Evolutionary conservation across 306 rosid genomes (phyloP).

Genomic region (Lotus japonicus): DNA sequence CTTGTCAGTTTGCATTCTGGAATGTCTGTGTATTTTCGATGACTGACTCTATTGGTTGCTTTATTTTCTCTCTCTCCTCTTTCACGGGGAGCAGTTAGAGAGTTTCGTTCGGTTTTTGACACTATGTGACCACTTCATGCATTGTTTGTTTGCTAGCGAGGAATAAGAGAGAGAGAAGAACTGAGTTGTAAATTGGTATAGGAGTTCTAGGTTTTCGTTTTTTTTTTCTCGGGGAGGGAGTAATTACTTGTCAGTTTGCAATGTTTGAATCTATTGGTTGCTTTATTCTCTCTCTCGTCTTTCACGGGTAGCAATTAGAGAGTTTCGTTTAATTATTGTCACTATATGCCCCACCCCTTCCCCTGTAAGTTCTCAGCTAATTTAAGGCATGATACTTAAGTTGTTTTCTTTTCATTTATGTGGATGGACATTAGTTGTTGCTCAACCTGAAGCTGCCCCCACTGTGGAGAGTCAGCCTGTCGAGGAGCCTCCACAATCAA

Average conservation of each 20-base stretch:
- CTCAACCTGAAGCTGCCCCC: conserved; percentile 61
- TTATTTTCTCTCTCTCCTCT: too few species aligned
- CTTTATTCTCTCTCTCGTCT: background rate
- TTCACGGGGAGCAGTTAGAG: too few species aligned
- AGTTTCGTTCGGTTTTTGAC: too few species aligned
- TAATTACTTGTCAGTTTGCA: conserved; percentile 3
- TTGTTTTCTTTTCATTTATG: conserved; percentile 15
- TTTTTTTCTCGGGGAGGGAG: too few species aligned
- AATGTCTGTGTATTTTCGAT: too few species aligned
- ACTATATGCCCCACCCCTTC: background rate
- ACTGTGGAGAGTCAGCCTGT: conserved; percentile 69
- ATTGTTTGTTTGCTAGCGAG: too few species aligned
- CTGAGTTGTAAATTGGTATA: too few species aligned
- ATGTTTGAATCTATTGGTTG: conserved; percentile 8
- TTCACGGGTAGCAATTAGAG: background rate
- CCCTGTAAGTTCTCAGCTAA: background rate
- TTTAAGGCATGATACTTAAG: conserved; percentile 11
- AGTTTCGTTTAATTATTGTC: conserved; percentile 2
- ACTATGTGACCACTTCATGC: too few species aligned
- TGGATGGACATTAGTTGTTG: conserved; percentile 42
- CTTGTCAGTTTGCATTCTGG: too few species aligned
- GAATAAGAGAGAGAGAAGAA: too few species aligned
- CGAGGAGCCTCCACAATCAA: conserved; percentile 67
- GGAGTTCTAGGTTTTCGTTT: too few species aligned
- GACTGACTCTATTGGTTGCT: too few species aligned